Base-by-base conservation (phyloP, 805 yeast genomes). In the Monosporozyma yasuniensis region DNA sequence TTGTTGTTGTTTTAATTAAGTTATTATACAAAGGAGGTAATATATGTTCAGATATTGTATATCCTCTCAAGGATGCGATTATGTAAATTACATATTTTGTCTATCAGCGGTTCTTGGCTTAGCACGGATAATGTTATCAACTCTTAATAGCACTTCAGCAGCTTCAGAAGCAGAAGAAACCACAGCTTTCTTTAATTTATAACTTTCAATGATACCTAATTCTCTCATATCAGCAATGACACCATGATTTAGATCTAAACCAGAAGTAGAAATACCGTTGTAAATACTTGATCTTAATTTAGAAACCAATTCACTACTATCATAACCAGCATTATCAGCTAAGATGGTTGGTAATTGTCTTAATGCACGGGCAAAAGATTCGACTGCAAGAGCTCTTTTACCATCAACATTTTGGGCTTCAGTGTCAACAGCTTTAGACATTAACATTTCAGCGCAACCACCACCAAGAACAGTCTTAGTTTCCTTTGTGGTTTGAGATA, bases 151-250 rank as follows among this genome's bases (percentile, higher is more conserved):
- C 45, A 93, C 90, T 72, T 93, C 98, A 4, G 98, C 95, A 30
- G 99, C 99, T 72, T 93, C 99, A n/a, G 96, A 76, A 4, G 99
- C 98, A 44, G 95, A 83, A 12, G 89, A 79, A 16, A 93, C 97
- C 14, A 95, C 99, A 2, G 97, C 96, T 55, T 80, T 77, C 72
- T 93, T 93, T 67, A 93, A 77, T 70, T 90, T 91, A 71, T 77
- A 93, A 55, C 95, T 83, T 72, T 93, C 99, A 47, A 93, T 89
- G 58, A 91, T 79, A 21, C 98, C 99, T 58, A 83, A 70, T 54
- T 89, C 93, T 67, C 96, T 80, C 95, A 93, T 91, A 67, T 93
- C 99, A 12, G 89, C 95, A 54, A 93, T 82, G 42, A 68, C 73
- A 54, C 99, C 99, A 39, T 75, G 75, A 64, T 86, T 81, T 61